Conservation (phyloP, 768 basidiomycete species). For the Lactarius quietus region DNA sequence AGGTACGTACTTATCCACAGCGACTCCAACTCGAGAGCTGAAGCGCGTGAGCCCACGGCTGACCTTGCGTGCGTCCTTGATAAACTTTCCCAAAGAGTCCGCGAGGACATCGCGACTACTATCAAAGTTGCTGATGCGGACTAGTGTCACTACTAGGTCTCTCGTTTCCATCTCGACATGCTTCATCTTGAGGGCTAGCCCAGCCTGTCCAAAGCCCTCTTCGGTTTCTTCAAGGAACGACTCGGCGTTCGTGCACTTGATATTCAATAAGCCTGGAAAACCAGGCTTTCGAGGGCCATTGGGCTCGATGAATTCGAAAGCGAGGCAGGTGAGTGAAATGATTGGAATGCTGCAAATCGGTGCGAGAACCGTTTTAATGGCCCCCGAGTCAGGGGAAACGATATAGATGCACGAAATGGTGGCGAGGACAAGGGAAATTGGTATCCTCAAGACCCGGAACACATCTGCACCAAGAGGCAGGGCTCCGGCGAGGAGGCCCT, state of each 20-base stretch:
- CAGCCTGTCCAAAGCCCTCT: constrained; percentile 52
- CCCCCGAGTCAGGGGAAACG: constrained; percentile 39
- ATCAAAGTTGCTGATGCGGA: constrained; percentile 58
- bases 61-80: constrained; percentile 56
- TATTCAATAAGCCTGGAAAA: constrained; percentile 56
- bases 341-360: constrained; percentile 64
- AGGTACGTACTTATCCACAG: constrained; percentile 62
- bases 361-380: constrained; percentile 45
- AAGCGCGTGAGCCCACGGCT: constrained; percentile 59
- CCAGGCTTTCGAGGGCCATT: constrained; percentile 46
- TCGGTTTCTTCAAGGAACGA: constrained; percentile 57
- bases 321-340: constrained; percentile 45
- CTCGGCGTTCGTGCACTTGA: constrained; percentile 60
- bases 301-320: constrained; percentile 21
- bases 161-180: constrained; percentile 73
- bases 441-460: constrained; percentile 44
- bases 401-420: constrained; percentile 49
- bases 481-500: background rate
- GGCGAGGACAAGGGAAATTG: constrained; percentile 52
- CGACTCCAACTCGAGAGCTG: constrained; percentile 63
- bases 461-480: background rate
- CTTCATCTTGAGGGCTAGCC: constrained; percentile 66
- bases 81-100: constrained; percentile 49
- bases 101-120: constrained; percentile 56
- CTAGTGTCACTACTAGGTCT: constrained; percentile 61